Evolutionary conservation across 2,329 filamentous ascomycete genomes (phyloP).

Genomic region (Talaromyces sp.): DNA sequence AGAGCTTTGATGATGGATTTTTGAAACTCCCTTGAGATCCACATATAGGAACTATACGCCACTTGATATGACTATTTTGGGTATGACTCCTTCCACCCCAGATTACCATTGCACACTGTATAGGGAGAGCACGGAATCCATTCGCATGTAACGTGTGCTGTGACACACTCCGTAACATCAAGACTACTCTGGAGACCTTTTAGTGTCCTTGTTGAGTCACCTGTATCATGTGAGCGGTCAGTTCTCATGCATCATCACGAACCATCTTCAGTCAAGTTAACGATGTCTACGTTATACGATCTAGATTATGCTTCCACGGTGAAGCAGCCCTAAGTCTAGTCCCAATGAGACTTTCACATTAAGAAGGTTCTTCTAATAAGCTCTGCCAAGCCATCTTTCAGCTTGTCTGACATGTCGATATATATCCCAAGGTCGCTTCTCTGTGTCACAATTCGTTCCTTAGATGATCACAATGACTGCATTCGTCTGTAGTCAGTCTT

Average conservation of each 20-base stretch:
- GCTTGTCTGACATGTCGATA: neutral
- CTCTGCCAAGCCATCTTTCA: neutral
- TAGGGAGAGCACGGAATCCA: neutral
- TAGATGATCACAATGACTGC: neutral
- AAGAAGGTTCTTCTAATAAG: neutral
- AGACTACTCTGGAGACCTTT: too few species aligned
- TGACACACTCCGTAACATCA: too few species aligned
- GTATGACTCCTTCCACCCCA: neutral
- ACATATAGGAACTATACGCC: neutral
- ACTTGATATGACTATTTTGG: neutral
- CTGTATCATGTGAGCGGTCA: neutral
- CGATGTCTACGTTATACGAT: neutral
- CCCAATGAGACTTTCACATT: neutral
- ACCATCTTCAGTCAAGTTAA: neutral
- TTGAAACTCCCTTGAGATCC: too few species aligned
- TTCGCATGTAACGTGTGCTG: too few species aligned
- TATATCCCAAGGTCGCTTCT: too few species aligned
- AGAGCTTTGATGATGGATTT: neutral
- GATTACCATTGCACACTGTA: neutral
- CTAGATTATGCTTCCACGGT: neutral
- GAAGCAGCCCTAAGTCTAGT: neutral
- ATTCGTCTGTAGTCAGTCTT: neutral
- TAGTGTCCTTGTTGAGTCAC: neutral
- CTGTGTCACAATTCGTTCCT: neutral
- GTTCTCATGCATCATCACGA: neutral